These are phyloP conservation scores for Penicillium goetzii DNA, from an alignment of 495 filamentous ascomycete species.

Conservation along the genomic window DNA sequence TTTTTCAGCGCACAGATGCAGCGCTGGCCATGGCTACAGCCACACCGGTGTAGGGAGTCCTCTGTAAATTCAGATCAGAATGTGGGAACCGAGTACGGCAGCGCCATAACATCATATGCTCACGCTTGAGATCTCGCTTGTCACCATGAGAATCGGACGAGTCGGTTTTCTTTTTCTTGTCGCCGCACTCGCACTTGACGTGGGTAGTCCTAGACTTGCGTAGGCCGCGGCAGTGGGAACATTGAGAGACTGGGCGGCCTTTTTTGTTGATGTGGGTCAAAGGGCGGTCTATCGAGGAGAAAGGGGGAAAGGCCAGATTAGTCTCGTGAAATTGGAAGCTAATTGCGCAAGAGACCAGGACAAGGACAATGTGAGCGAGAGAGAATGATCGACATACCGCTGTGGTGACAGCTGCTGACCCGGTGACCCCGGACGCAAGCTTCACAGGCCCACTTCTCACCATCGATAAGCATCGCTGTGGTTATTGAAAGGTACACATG, in stretches of 20 bases:
- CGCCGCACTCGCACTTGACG: constrained; percentile 96
- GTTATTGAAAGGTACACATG: constrained; percentile 51
- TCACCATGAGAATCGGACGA: constrained; percentile 63
- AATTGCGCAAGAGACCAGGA: not conserved
- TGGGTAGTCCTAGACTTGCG: constrained; percentile 97
- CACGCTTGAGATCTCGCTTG: constrained; percentile 63
- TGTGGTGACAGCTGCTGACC: constrained; percentile 91
- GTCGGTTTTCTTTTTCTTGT: constrained; percentile 74
- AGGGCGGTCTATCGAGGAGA: constrained; percentile 69
- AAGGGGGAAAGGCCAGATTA: not conserved
- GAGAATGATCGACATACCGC: constrained; percentile 64
- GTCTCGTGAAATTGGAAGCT: not conserved
- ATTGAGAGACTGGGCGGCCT: constrained; percentile 97
- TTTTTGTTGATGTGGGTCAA: constrained; percentile 98
- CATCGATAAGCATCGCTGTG: constrained; percentile 76
- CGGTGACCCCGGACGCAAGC: constrained; percentile 92
- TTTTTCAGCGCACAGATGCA: constrained; percentile 94
- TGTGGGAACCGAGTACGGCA: constrained; percentile 32
- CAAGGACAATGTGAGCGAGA: constrained; percentile 11
- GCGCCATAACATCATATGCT: constrained; percentile 47
- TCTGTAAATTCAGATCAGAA: constrained; percentile 50
- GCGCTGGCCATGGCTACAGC: constrained; percentile 87
- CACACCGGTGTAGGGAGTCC: constrained; percentile 72
- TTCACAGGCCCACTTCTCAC: constrained; percentile 91
- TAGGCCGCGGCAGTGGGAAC: constrained; percentile 92